phyloP scores from a whole-genome alignment of 208 protist species.

The Trypanosoma scelopori region DNA sequence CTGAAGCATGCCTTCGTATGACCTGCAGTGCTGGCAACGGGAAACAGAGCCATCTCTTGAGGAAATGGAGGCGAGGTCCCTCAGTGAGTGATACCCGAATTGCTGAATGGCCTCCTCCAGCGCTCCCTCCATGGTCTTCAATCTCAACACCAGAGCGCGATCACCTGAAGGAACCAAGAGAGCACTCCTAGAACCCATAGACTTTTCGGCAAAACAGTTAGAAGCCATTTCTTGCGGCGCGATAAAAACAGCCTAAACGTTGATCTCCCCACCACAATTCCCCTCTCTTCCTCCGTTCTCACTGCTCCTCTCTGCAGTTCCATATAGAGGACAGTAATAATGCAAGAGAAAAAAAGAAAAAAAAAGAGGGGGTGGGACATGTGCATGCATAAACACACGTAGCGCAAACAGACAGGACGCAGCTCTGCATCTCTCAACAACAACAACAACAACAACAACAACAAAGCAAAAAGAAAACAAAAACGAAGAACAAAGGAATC shows the following conservation, averaged over 20 bases:
- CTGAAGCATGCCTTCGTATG: constrained; percentile 3
- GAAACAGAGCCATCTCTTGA: neutral
- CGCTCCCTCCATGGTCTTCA: neutral
- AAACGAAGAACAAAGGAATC: neutral
- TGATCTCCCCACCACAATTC: neutral
- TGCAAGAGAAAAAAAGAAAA: constrained; percentile 7
- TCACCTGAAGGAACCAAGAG: neutral
- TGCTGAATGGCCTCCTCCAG: constrained; percentile 12
- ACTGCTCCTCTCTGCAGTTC: neutral
- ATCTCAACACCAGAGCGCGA: too few species aligned
- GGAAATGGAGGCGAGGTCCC: constrained; percentile 14
- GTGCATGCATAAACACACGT: neutral
- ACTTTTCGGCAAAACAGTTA: neutral
- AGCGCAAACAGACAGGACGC: neutral
- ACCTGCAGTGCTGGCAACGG: neutral
- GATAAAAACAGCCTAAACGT: neutral
- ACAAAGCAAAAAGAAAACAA: constrained; percentile 10
- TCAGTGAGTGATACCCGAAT: constrained; percentile 12
- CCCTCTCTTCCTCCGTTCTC: too few species aligned
- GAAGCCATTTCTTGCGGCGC: neutral
- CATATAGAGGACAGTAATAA: neutral
- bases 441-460: too few species aligned
- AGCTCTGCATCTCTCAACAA: too few species aligned
- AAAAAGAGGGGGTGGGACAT: neutral
- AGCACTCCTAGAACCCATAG: neutral